Percentiles rank a stretch among this genome's conserved stretches.
Evolutionary conservation across 116 monocot species (phyloP).

Genomic region (Phalaenopsis hybrid): DNA sequence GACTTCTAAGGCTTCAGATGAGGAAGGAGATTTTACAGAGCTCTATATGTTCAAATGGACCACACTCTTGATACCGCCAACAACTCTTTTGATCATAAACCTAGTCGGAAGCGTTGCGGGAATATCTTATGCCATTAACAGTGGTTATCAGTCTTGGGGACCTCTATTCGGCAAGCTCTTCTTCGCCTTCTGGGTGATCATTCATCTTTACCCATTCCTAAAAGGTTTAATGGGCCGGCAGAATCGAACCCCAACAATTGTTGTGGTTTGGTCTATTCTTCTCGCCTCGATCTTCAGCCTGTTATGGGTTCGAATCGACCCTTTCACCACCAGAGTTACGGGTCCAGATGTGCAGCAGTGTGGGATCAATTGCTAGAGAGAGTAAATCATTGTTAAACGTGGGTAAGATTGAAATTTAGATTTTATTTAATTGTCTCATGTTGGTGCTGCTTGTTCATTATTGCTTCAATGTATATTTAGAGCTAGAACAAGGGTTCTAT

Average conservation of each 20-base stretch:
- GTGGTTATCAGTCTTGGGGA: slow-evolving; percentile 89
- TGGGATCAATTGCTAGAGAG: slow-evolving; percentile 68
- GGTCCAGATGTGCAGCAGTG: slow-evolving; percentile 78
- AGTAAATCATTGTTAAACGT: background rate
- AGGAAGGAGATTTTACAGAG: slow-evolving; percentile 77
- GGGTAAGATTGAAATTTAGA: background rate
- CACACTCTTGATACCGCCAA: slow-evolving; percentile 77
- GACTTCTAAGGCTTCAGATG: slow-evolving; percentile 83
- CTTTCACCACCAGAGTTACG: slow-evolving; percentile 76
- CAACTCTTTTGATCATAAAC: slow-evolving; percentile 75
- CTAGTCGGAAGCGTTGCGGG: slow-evolving; percentile 75
- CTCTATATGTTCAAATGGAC: slow-evolving; percentile 95
- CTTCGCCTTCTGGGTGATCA: slow-evolving; percentile 91
- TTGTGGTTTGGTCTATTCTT: slow-evolving; percentile 86
- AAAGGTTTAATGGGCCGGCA: slow-evolving; percentile 90
- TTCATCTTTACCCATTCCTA: slow-evolving; percentile 82
- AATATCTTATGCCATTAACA: slow-evolving; percentile 85
- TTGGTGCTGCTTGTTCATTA: slow-evolving; percentile 2
- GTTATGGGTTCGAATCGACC: slow-evolving; percentile 80
- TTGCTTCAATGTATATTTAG: background rate
- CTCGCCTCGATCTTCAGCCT: slow-evolving; percentile 83
- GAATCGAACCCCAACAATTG: slow-evolving; percentile 80
- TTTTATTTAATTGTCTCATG: background rate
- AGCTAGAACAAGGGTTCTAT: background rate
- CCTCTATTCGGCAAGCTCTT: slow-evolving; percentile 88